phyloP scores from a whole-genome alignment of 805 yeast species.

The Zygoascus tannicola region DNA sequence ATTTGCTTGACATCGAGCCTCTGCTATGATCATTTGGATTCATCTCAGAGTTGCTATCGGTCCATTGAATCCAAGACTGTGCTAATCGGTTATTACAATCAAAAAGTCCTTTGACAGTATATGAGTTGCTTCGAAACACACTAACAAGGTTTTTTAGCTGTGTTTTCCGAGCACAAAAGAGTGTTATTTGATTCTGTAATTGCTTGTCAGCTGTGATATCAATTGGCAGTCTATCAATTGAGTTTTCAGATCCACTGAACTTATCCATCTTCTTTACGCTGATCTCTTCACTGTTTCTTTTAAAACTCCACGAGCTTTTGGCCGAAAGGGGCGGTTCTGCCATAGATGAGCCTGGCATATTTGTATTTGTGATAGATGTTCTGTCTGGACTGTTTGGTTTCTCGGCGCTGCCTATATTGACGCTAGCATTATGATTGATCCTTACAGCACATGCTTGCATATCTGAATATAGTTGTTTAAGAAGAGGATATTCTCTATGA shows the following conservation, averaged over 20 bases:
- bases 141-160: constrained; percentile 11
- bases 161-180: constrained; percentile 10
- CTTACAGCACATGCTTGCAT: constrained; percentile 17
- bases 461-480: constrained; percentile 17
- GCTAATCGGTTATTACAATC: constrained; percentile 14
- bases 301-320: background rate
- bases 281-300: background rate
- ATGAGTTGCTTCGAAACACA: constrained; percentile 9
- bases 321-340: constrained; percentile 1
- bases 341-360: background rate
- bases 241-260: constrained; percentile 8
- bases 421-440: constrained; percentile 14
- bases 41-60: constrained; percentile 8
- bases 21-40: background rate
- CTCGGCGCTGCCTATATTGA: background rate
- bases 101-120: constrained; percentile 13
- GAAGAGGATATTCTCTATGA: constrained; percentile 39
- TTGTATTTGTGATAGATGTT: background rate
- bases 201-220: constrained; percentile 10
- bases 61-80: constrained; percentile 16
- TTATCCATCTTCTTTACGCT: background rate
- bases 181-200: constrained; percentile 10
- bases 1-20: too few relatives aligned
- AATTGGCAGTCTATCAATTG: constrained; percentile 3
- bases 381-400: background rate